Evolutionary conservation across 352 stramenopile genomes (phyloP).

Genomic region (Pythium pectinolyticum): DNA sequence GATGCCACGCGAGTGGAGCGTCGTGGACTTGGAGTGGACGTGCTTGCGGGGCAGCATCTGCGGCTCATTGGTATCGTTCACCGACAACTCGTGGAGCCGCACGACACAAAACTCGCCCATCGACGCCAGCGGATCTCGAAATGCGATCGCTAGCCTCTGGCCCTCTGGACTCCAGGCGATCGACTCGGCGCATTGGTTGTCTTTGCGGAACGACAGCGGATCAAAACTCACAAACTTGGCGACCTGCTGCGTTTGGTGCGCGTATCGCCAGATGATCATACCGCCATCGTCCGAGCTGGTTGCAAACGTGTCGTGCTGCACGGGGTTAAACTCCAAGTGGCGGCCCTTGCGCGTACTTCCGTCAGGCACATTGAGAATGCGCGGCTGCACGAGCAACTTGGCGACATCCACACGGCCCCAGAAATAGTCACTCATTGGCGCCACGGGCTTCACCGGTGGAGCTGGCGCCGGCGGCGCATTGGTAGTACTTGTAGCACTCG

Average conservation of each 20-base stretch:
- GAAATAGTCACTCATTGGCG: slow-evolving; percentile 68
- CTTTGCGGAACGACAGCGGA: slow-evolving; percentile 60
- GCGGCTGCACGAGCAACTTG: slow-evolving; percentile 72
- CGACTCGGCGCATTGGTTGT: slow-evolving; percentile 63
- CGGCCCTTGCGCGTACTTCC: slow-evolving; percentile 66
- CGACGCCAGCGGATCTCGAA: slow-evolving; percentile 60
- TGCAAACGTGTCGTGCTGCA: slow-evolving; percentile 68
- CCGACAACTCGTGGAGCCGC: slow-evolving; percentile 60
- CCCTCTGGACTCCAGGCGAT: slow-evolving; percentile 78
- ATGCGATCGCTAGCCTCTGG: slow-evolving; percentile 75
- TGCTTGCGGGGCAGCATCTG: slow-evolving; percentile 54
- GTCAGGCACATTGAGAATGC: slow-evolving; percentile 61
- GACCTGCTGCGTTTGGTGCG: slow-evolving; percentile 57
- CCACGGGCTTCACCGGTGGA: slow-evolving; percentile 22
- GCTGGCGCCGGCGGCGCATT: not conserved
- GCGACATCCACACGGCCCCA: slow-evolving; percentile 62
- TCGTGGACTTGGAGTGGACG: slow-evolving; percentile 60
- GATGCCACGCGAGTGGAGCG: slow-evolving; percentile 60
- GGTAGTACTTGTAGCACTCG: not conserved
- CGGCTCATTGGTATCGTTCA: slow-evolving; percentile 43
- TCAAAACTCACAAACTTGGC: slow-evolving; percentile 59
- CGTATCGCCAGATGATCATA: slow-evolving; percentile 79
- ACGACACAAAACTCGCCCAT: slow-evolving; percentile 79
- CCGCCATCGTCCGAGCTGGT: slow-evolving; percentile 79
- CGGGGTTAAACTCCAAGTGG: slow-evolving; percentile 77